These are phyloP conservation scores for Hypomyces rosellus DNA, from an alignment of 2,329 filamentous ascomycete genomes.

Conservation along the genomic window DNA sequence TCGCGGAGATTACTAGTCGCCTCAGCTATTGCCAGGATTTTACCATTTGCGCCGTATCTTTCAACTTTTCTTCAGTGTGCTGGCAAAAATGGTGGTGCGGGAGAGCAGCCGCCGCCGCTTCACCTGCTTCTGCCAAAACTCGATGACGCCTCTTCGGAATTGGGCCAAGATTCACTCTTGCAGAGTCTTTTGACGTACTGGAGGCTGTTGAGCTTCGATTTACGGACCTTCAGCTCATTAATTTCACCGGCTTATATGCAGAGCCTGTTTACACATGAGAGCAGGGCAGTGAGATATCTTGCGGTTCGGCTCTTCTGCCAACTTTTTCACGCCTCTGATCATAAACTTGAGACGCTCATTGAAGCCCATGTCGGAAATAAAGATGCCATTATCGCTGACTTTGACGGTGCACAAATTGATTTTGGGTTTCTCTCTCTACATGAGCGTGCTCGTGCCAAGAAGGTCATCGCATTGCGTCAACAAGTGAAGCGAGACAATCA, in stretches of 20 bases:
- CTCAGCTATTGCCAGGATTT: slow-evolving; percentile 68
- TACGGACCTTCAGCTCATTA: slow-evolving; percentile 56
- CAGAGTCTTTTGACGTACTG: slow-evolving; percentile 49
- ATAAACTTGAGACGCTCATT: slow-evolving; percentile 67
- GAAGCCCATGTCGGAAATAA: slow-evolving; percentile 55
- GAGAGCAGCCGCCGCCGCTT: slow-evolving; percentile 17
- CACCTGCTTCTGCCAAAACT: slow-evolving; percentile 25
- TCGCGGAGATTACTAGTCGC: slow-evolving; percentile 43
- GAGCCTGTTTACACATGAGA: slow-evolving; percentile 56
- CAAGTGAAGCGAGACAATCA: slow-evolving; percentile 24
- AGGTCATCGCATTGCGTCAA: slow-evolving; percentile 36
- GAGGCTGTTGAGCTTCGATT: slow-evolving; percentile 73
- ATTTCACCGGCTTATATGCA: slow-evolving; percentile 64
- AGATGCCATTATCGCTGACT: slow-evolving; percentile 58
- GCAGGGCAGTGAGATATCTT: slow-evolving; percentile 65
- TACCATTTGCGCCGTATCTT: slow-evolving; percentile 78
- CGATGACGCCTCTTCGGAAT: slow-evolving; percentile 20
- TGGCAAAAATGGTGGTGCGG: slow-evolving; percentile 1
- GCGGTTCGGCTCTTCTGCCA: slow-evolving; percentile 76
- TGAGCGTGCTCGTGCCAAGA: slow-evolving; percentile 48
- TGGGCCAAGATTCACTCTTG: slow-evolving; percentile 20
- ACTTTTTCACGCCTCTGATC: slow-evolving; percentile 73
- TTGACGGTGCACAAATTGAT: slow-evolving; percentile 72
- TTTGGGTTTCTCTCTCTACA: slow-evolving; percentile 64
- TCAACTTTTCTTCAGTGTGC: slow-evolving; percentile 60